Evolutionary conservation across 2,329 filamentous ascomycete genomes (phyloP).

Genomic region (Sporothrix luriei): DNA sequence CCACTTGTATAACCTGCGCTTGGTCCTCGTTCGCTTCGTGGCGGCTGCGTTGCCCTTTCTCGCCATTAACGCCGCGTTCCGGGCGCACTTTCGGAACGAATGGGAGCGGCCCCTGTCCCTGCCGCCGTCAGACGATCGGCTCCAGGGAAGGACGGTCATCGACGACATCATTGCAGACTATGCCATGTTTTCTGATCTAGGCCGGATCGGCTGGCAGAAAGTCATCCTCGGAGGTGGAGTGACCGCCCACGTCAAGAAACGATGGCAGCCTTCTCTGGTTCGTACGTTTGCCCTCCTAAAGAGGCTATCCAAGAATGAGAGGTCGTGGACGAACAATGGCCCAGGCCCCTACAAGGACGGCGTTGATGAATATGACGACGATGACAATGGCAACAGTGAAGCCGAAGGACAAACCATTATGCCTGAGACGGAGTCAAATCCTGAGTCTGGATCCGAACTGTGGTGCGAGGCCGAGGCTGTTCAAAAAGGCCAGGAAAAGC

Average conservation of each 20-base stretch:
- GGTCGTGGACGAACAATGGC: not conserved
- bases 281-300: not conserved
- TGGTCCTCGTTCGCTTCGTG: slow-evolving; percentile 38
- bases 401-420: not conserved
- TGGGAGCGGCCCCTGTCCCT: slow-evolving; percentile 31
- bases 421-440: not conserved
- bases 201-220: not conserved
- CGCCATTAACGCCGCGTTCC: slow-evolving; percentile 37
- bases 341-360: not conserved
- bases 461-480: not conserved
- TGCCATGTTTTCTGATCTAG: slow-evolving; percentile 10
- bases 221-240: not conserved
- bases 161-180: slow-evolving; percentile 22
- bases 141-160: not conserved
- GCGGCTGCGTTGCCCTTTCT: slow-evolving; percentile 38
- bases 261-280: not conserved
- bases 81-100: slow-evolving; percentile 30
- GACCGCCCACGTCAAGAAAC: not conserved
- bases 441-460: not conserved
- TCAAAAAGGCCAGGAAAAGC: not conserved
- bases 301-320: slow-evolving; percentile 1
- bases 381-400: not conserved
- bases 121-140: not conserved
- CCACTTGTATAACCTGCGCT: slow-evolving; percentile 36
- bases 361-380: not conserved